Conservation (phyloP, 257 asterid genomes). For the Osmanthus fragrans region DNA sequence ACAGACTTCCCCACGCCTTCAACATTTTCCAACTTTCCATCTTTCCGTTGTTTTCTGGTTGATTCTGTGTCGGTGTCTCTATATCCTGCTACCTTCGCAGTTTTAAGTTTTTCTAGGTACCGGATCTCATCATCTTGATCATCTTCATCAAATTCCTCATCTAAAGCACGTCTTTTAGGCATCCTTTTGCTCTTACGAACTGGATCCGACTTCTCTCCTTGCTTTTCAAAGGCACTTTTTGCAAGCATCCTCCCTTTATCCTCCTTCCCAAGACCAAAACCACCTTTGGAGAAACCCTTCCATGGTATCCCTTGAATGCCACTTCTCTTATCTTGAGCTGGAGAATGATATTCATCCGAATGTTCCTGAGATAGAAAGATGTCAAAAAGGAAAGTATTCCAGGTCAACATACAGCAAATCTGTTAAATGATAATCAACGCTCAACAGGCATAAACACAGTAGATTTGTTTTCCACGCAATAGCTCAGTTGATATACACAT, state of each 20-base stretch:
- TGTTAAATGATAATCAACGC: conserved; percentile 17
- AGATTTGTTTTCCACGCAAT: conserved; percentile 33
- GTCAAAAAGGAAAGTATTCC: conserved; percentile 17
- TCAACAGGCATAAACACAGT: conserved; percentile 29
- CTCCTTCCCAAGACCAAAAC: conserved; percentile 50
- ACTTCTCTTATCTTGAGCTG: conserved; percentile 49
- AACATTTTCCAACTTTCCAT: conserved; percentile 39
- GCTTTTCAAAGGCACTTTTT: conserved; percentile 47
- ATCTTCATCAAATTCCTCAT: conserved; percentile 75
- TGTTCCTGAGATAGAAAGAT: conserved; percentile 53
- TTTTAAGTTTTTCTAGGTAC: conserved; percentile 81
- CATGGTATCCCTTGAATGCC: conserved; percentile 44
- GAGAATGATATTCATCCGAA: conserved; percentile 49
- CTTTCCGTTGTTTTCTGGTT: conserved; percentile 47
- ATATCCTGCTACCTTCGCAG: conserved; percentile 52
- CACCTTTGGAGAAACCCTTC: conserved; percentile 61
- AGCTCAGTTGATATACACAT: conserved; percentile 1
- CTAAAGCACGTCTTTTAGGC: conserved; percentile 75
- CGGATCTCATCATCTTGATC: conserved; percentile 89
- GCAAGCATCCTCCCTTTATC: conserved; percentile 48
- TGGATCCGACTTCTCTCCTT: conserved; percentile 63
- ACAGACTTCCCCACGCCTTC: conserved; percentile 48
- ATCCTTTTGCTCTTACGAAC: conserved; percentile 90
- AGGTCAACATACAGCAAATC: conserved; percentile 18
- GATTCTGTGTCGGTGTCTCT: conserved; percentile 58